Base-by-base conservation (phyloP, 1,284 basidiomycete species). In the Volvariella surrecta region DNA sequence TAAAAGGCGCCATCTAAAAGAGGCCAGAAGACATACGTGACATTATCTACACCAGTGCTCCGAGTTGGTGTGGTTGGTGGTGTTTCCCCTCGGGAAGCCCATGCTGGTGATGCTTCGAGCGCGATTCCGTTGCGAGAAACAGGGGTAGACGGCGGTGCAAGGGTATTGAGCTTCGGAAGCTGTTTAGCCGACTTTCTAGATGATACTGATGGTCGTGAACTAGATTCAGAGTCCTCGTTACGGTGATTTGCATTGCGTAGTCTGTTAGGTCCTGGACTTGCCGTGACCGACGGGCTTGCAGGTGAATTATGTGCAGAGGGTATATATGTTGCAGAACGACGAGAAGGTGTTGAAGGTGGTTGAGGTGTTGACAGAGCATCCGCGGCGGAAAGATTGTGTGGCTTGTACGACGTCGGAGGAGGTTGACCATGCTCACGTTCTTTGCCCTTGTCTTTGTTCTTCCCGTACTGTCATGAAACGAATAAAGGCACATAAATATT, bases 381-480 rank as follows among this genome's bases (percentile, higher is more conserved):
- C n/a, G 68, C 65, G 39, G 61, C 57, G 31, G 69, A 62, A 41
- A 58, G 52, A 49, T 61, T 54, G 45, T 59, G 58, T 44, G 57
- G 48, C 49, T 55, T 51, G 58, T 63, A 70, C 37, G 60, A 59
- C 45, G 38, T 32, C 40, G 10, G 32, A 13, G 63, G 56, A 31
- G 63, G 55, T 30, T 62, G n/a, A n/a, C n/a, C 55, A 40, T 58
- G 59, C 56, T 76, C 75, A 49, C 71, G 74, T 51, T 72, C 74
- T 64, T 79, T 77, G 50, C 76, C 75, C 55, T 79, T 81, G 54
- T 65, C 75, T 54, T 79, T 81, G 54, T 65, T 63, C 61, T 74
- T 82, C 48, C 79, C 78, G 56, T 82, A 82, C 82, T 85, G 45
- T 24, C 28, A 43, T 31, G n/a, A 22, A n/a, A n/a, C n/a, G n/a